Percentiles rank a stretch among this genome's conserved stretches.
Conservation (phyloP, 148 eudicot genomes). For the Vaccinium vitisidaea region DNA sequence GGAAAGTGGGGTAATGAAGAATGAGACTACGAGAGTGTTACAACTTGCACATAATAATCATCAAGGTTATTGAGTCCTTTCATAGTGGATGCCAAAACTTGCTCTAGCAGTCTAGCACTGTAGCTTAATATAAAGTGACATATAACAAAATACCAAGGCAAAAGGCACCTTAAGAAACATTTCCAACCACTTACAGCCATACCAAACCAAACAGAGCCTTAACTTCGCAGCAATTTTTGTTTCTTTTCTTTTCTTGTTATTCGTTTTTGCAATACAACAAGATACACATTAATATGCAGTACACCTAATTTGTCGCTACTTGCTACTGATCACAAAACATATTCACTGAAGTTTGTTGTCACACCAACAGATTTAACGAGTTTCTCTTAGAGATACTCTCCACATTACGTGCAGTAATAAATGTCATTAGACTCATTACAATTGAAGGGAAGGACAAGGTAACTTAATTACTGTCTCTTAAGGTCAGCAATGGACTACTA, state of each 20-base stretch:
- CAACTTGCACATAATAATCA: background rate
- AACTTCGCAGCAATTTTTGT: background rate
- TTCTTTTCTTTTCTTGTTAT: background rate
- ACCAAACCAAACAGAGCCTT: no score
- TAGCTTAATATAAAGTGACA: background rate
- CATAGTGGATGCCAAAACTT: background rate
- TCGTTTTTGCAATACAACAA: background rate
- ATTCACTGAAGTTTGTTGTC: no score
- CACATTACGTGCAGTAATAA: background rate
- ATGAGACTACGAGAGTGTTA: no score
- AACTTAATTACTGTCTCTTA: background rate
- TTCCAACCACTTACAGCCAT: background rate
- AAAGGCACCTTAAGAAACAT: background rate
- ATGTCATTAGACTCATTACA: background rate
- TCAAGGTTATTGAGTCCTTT: background rate
- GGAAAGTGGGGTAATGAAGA: background rate
- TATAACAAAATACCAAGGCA: background rate
- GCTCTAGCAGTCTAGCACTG: background rate
- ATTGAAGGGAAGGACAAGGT: background rate
- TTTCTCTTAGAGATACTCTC: background rate
- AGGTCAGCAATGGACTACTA: background rate
- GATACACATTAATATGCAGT: background rate
- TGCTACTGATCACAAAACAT: background rate
- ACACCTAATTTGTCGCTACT: background rate
- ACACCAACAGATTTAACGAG: background rate